phyloP scores from a whole-genome alignment of 352 stramenopile species.

The Aphanomyces euteiches region DNA sequence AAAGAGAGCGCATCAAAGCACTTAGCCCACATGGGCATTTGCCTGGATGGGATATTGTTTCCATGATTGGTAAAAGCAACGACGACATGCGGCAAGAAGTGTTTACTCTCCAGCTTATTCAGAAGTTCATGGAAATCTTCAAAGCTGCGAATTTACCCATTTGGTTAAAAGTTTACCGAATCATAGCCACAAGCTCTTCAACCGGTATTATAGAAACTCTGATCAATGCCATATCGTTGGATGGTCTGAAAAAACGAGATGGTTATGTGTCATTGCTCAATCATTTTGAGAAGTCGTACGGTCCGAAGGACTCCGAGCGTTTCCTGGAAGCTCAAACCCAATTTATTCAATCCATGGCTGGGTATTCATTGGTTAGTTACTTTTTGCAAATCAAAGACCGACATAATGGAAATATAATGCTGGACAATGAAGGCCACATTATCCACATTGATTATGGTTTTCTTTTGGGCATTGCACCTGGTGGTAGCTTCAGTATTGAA shows the following conservation, averaged over 20 bases:
- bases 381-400: constrained; percentile 99
- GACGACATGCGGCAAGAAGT: constrained; percentile 98
- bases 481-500: constrained; percentile 98
- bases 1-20: constrained; percentile 85
- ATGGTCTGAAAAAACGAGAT: constrained; percentile 96
- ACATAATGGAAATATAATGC: constrained; percentile 99
- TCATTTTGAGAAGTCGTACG: constrained; percentile 97
- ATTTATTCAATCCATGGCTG: constrained; percentile 96
- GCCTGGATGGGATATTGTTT: constrained; percentile 92
- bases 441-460: constrained; percentile 99
- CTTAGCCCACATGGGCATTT: constrained; percentile 84
- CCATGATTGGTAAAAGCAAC: constrained; percentile 98
- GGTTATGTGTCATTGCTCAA: constrained; percentile 89
- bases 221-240: constrained; percentile 96
- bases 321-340: constrained; percentile 93
- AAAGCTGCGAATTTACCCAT: constrained; percentile 90
- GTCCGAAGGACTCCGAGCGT: constrained; percentile 66
- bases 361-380: constrained; percentile 98
- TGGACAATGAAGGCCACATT: constrained; percentile 97
- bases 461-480: constrained; percentile 96
- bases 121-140: constrained; percentile 97
- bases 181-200: constrained; percentile 93
- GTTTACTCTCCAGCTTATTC: constrained; percentile 98
- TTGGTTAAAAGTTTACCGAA: constrained; percentile 95
- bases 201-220: constrained; percentile 98